Evolutionary conservation across 345 rosid genomes (phyloP), one percentile per base, ranked within the genome.

Genomic region (Alliaria petiolata): DNA sequence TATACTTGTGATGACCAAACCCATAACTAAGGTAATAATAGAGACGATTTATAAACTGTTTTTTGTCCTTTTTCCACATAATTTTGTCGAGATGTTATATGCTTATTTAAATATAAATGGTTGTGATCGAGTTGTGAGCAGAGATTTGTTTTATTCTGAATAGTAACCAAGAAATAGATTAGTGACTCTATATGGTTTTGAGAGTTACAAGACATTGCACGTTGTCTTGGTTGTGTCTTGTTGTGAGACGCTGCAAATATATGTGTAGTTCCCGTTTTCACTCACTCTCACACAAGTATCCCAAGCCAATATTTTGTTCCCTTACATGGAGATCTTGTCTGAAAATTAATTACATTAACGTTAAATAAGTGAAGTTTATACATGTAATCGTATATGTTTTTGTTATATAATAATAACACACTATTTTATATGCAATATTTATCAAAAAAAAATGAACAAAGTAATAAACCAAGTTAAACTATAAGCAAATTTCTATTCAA

Each of bases 201-300:
- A 55, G 75, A 76, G 31, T 70, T 55, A 76, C 79, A 20, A 76
- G 79, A 76, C 79, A 69, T 63, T 39, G 79, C 79, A 69, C 76
- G 76, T 70, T 76, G 55, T 61, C 62, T 53, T 39, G 14, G 36
- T 45, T 69, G 47, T 76, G 79, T 76, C 79, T 54, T 69, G 46
- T 62, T 76, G 75, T 62, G 78, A 43, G 50, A 75, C 49, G 35
- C 52, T 52, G 44, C 67, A 62, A 53, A 60, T 51, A 22, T 43
- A 35, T n/a, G 26, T 45, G 54, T 62, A 45, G 54, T 59, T 55
- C 28, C 45, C 20, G 13, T 64, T 56, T 38, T 76, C 69, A 62
- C 65, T 69, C n/a, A 62, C 66, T 47, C 75, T 55, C 54, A 62
- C 19, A 47, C 34, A 76, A 69, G 79, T 17, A 76, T 76, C 79